Percentiles rank a stretch among this genome's conserved stretches.
Conservation (phyloP, 208 protist species). For the Lotmaria passim region DNA sequence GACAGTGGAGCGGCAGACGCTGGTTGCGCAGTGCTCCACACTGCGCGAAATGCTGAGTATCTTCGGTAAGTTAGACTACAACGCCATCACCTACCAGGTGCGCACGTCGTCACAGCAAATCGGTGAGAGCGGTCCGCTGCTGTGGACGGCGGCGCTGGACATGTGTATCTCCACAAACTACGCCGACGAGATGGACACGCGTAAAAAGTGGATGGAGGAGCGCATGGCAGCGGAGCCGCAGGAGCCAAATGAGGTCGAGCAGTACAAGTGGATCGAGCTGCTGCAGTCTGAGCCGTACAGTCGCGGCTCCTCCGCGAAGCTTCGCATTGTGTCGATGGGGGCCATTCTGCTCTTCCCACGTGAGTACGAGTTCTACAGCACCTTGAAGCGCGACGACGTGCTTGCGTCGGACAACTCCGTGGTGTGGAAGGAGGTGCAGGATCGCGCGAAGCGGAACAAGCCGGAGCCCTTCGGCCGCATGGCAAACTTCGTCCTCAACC, state of each 20-base stretch:
- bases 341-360: constrained; percentile 10
- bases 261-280: constrained; percentile 12
- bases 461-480: not conserved
- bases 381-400: constrained; percentile 9
- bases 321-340: not conserved
- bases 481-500: constrained; percentile 7
- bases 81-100: constrained; percentile 19
- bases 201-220: constrained; percentile 16
- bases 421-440: not conserved
- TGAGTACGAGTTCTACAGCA: constrained; percentile 11
- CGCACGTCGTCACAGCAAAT: constrained; percentile 11
- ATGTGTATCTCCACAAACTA: not conserved
- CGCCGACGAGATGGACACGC: not conserved
- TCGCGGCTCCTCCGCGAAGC: constrained; percentile 3
- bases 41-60: constrained; percentile 6
- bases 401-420: not conserved
- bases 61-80: constrained; percentile 10
- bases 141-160: constrained; percentile 21
- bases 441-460: not conserved
- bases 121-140: constrained; percentile 19
- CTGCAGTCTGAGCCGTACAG: constrained; percentile 15
- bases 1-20: not conserved
- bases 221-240: not conserved
- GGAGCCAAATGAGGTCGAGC: not conserved
- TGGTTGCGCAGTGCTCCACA: not conserved